Percentiles rank a stretch among this genome's conserved stretches.
These are phyloP conservation scores for Trametes cingulata DNA, from an alignment of 768 basidiomycete genomes.

Conservation along the genomic window DNA sequence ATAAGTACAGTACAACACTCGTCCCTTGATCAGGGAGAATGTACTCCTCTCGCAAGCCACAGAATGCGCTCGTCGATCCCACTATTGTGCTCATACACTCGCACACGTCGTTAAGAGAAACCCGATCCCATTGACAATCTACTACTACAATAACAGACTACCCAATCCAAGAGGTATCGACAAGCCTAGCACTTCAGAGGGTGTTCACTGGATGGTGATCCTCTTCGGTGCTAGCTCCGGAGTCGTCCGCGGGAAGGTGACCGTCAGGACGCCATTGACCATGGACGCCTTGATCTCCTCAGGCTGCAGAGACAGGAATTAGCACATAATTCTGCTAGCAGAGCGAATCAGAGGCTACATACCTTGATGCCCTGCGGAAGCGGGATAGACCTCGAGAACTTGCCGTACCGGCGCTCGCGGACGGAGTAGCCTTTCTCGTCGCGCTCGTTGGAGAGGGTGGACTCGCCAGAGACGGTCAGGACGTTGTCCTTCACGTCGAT, in stretches of 20 bases:
- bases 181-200: background rate
- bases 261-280: constrained; percentile 47
- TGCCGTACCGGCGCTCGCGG: constrained; percentile 32
- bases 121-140: background rate
- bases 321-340: background rate
- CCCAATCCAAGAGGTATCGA: background rate
- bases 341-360: background rate
- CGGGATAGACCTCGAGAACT: constrained; percentile 28
- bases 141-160: constrained; percentile 3
- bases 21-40: too few species aligned
- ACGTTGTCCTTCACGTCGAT: constrained; percentile 52
- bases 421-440: constrained; percentile 39
- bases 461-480: constrained; percentile 53
- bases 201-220: constrained; percentile 35
- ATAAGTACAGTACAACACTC: too few species aligned
- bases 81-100: background rate
- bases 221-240: constrained; percentile 46
- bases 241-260: constrained; percentile 49
- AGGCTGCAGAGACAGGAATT: constrained; percentile 13
- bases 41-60: too few species aligned
- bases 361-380: constrained; percentile 33
- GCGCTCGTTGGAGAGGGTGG: constrained; percentile 33
- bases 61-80: background rate
- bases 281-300: constrained; percentile 44
- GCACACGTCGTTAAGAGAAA: background rate